Base-by-base conservation (phyloP, 2,329 filamentous ascomycete genomes). In the Pyrenochaeta sp. region DNA sequence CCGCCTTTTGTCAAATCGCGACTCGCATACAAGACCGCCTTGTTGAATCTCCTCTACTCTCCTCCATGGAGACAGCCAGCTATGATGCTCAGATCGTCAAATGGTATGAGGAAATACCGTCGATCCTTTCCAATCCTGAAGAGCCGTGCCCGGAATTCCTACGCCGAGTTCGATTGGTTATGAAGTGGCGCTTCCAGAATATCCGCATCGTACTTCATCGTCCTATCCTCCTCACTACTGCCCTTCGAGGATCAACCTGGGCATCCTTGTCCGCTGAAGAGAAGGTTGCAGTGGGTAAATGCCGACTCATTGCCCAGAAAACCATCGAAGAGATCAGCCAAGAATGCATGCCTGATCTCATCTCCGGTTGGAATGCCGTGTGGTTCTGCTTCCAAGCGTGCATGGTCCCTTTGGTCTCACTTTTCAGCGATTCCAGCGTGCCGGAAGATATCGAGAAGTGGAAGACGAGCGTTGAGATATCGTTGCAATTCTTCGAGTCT, bases 171-270 rank as follows among this genome's bases (percentile, higher is more conserved):
- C 81, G 88, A 36, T 84, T 84, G 51, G 81, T 91, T 57, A 90
- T 91, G 85, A 88, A 89, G 67, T 92, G 88, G 89, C 81, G 88
- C 10, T 92, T 89, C 64, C 85, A 89, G 63, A 90, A 90, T 58
- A 79, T 90, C 32, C 85, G 88, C 32, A 87, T 91, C 71, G 79
- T 92, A 1, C 81, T 92, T 15, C 86, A 91, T 67, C 80, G 89
- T 3, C 88, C 88, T 0, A 84, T 87, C 0, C 77, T 93, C 2
- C 78, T 92, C 5, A 86, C 69, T 4, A 82, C 71, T 74, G 88
- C 60, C 77, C 84, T 62, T 77, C 77, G 77, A 59, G 74, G 53
- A 55, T 80, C 57, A 76, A 80, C 63, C 38, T 80, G 62, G 77
- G 77, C 44, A 69, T 79, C 35, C 72, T 78, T 58, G 71, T 81